Conservation (phyloP, 306 rosid species). For the Elaeagnus macrophylla region DNA sequence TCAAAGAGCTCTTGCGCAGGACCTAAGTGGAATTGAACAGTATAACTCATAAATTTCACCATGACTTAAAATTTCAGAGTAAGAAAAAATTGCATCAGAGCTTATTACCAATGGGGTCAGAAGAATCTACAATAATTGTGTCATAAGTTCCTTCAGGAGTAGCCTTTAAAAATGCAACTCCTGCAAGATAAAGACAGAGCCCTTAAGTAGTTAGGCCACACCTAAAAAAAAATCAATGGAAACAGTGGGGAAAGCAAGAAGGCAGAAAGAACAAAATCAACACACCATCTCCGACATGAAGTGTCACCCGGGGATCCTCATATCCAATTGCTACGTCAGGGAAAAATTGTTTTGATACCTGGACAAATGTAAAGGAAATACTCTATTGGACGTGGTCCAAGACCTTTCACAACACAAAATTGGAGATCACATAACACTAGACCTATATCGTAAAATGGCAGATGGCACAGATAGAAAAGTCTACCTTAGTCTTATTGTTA, state of each 20-base stretch:
- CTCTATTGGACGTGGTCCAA: background rate
- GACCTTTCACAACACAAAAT: background rate
- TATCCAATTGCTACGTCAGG: constrained; percentile 75
- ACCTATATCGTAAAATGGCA: background rate
- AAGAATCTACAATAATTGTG: constrained; percentile 89
- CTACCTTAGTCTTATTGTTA: background rate
- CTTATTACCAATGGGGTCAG: constrained; percentile 81
- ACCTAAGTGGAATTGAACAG: constrained; percentile 34
- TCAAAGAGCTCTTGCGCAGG: constrained; percentile 98
- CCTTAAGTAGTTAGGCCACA: constrained; percentile 8
- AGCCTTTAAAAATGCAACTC: constrained; percentile 89
- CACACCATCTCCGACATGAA: constrained; percentile 85
- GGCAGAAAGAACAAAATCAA: constrained; percentile 14
- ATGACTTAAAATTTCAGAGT: background rate
- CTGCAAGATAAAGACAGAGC: constrained; percentile 34
- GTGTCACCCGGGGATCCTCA: constrained; percentile 74
- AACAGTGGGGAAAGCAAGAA: background rate
- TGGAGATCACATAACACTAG: background rate
- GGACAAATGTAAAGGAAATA: constrained; percentile 12
- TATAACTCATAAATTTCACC: background rate
- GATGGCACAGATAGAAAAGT: background rate
- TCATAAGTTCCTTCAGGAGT: constrained; percentile 83
- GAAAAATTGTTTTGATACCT: constrained; percentile 85
- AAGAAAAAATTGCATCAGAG: background rate
- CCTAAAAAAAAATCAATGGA: background rate